phyloP scores from a whole-genome alignment of 331 rosid genomes.

The Telfairia occidentalis region DNA sequence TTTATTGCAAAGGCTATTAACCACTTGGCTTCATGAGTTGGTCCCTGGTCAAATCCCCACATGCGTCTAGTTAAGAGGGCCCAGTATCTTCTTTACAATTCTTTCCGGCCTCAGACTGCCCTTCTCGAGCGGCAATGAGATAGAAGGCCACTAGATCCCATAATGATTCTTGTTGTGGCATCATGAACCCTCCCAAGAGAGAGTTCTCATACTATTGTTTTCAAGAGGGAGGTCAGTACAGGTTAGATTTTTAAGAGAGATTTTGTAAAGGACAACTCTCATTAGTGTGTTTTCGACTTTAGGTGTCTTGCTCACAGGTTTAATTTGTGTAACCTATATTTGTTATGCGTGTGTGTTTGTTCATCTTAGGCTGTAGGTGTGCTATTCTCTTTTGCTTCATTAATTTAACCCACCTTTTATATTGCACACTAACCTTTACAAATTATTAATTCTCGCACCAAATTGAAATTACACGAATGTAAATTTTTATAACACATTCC shows the following conservation, averaged over 20 bases:
- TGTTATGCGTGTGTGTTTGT: not conserved
- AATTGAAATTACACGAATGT: not conserved
- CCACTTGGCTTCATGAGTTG: not conserved
- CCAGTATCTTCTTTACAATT: not conserved
- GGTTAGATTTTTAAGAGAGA: not conserved
- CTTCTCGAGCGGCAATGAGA: not conserved
- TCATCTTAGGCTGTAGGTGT: not conserved
- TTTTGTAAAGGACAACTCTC: not conserved
- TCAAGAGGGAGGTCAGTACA: not conserved
- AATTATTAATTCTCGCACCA: not conserved
- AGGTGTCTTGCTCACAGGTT: not conserved
- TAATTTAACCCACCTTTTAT: not conserved
- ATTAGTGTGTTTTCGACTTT: not conserved
- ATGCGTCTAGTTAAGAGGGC: not conserved
- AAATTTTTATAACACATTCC: not conserved
- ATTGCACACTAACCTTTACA: not conserved
- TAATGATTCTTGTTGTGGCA: not conserved
- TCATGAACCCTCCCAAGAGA: not conserved
- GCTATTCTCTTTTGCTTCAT: not conserved
- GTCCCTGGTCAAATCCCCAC: not conserved
- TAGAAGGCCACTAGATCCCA: not conserved
- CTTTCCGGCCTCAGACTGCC: not conserved
- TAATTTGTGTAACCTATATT: not conserved
- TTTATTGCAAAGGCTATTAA: not conserved
- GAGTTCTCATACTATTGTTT: not conserved